Evolutionary conservation across 164 flowering plant species (phyloP).

Genomic region (Annona cherimola): DNA sequence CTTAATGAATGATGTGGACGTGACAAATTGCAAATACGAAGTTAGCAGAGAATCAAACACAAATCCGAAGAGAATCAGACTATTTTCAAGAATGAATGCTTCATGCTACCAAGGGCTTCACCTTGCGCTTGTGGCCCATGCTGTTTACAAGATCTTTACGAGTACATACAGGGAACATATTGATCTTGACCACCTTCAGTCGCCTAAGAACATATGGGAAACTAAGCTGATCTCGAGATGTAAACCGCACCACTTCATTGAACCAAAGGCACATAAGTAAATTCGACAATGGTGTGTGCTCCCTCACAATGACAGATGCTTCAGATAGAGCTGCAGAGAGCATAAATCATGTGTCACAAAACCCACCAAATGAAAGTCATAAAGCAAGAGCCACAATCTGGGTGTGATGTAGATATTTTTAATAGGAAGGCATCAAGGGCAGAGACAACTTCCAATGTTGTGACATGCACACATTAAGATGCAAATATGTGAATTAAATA

Average conservation of each 20-base stretch:
- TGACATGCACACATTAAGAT: too few relatives aligned
- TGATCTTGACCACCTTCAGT: conserved; percentile 51
- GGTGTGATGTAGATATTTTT: too few relatives aligned
- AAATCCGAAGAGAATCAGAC: too few relatives aligned
- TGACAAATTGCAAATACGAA: too few relatives aligned
- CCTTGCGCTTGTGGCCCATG: conserved; percentile 89
- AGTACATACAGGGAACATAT: conserved; percentile 88
- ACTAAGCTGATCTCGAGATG: conserved; percentile 94
- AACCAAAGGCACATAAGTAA: conserved; percentile 95
- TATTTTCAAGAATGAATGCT: too few relatives aligned
- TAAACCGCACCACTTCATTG: conserved; percentile 92
- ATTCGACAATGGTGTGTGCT: conserved; percentile 75
- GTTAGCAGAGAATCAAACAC: too few relatives aligned
- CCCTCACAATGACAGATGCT: conserved; percentile 88
- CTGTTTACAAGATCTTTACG: conserved; percentile 94
- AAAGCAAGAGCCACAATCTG: too few relatives aligned
- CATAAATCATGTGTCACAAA: conserved; percentile 1
- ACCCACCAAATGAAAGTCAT: not conserved
- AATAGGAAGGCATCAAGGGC: too few relatives aligned
- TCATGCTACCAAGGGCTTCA: conserved; percentile 49
- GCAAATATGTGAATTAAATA: too few relatives aligned
- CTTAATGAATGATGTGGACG: too few relatives aligned
- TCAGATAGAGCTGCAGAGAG: conserved; percentile 78
- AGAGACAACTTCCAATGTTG: too few relatives aligned
- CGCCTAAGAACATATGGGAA: conserved; percentile 90